Percentiles rank a stretch among this genome's conserved stretches.
Evolutionary conservation across 1,284 basidiomycete species (phyloP).

Genomic region (Salmacisia buchloeana): DNA sequence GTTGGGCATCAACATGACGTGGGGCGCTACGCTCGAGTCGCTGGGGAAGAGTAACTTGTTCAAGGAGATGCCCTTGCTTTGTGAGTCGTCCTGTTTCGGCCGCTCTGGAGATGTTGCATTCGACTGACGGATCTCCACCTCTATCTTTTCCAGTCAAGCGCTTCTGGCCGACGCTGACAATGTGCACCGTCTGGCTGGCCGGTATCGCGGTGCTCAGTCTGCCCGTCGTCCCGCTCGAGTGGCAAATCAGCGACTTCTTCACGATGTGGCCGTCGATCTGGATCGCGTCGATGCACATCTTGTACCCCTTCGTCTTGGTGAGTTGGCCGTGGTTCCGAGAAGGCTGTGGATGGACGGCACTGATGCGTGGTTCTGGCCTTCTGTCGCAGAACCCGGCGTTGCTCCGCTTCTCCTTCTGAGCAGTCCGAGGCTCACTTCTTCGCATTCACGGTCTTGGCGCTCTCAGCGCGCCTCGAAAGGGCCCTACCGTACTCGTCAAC

Average conservation of each 20-base stretch:
- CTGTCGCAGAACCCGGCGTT: slow-evolving; percentile 21
- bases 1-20: slow-evolving; percentile 76
- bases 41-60: slow-evolving; percentile 63
- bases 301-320: slow-evolving; percentile 28
- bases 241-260: slow-evolving; percentile 53
- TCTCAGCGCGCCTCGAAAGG: too few species aligned
- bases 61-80: slow-evolving; percentile 74
- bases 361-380: background rate
- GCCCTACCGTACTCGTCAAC: too few species aligned
- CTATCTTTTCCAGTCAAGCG: slow-evolving; percentile 11
- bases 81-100: background rate
- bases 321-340: background rate
- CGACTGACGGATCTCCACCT: background rate
- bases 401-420: slow-evolving; percentile 31
- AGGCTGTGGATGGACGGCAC: background rate
- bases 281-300: slow-evolving; percentile 16
- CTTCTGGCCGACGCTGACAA: slow-evolving; percentile 54
- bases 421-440: background rate
- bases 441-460: too few species aligned
- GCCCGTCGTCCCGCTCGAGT: slow-evolving; percentile 59
- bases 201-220: slow-evolving; percentile 60
- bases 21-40: slow-evolving; percentile 53
- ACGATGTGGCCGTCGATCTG: slow-evolving; percentile 20
- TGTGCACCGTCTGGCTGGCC: slow-evolving; percentile 57
- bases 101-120: background rate